These are phyloP conservation scores for Rhodotorula sphaerocarpa DNA, from an alignment of 768 basidiomycete species.

Conservation along the genomic window DNA sequence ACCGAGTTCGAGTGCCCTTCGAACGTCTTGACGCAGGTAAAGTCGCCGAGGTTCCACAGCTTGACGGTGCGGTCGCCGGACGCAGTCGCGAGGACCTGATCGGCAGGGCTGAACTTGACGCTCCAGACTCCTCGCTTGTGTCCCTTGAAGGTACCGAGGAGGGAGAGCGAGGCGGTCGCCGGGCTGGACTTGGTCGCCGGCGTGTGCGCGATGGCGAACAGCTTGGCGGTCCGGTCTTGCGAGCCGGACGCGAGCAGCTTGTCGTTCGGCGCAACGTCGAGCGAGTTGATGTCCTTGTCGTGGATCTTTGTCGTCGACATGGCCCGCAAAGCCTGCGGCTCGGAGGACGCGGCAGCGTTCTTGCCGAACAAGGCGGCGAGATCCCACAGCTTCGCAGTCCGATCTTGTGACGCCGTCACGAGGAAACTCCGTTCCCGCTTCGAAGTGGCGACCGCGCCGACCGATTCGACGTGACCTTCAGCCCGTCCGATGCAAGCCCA, in stretches of 20 bases:
- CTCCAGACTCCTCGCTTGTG: slow-evolving; percentile 96
- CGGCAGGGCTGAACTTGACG: slow-evolving; percentile 74
- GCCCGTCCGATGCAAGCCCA: slow-evolving; percentile 78
- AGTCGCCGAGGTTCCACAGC: slow-evolving; percentile 89
- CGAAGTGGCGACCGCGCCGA: slow-evolving; percentile 83
- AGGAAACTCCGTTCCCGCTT: slow-evolving; percentile 56
- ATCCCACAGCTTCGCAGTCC: slow-evolving; percentile 99
- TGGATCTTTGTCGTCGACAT: slow-evolving; percentile 82
- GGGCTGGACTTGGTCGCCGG: slow-evolving; percentile 35
- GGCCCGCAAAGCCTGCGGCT: slow-evolving; percentile 47
- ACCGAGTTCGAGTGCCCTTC: slow-evolving; percentile 98
- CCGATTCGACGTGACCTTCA: slow-evolving; percentile 87
- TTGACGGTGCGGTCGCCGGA: slow-evolving; percentile 92
- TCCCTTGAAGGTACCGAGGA: slow-evolving; percentile 81
- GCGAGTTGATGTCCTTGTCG: slow-evolving; percentile 96
- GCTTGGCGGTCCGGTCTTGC: slow-evolving; percentile 87
- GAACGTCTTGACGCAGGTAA: slow-evolving; percentile 83
- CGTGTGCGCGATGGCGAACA: slow-evolving; percentile 66
- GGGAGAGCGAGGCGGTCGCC: slow-evolving; percentile 61
- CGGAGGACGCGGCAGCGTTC: slow-evolving; percentile 26
- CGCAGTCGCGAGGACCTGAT: slow-evolving; percentile 79
- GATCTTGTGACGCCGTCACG: slow-evolving; percentile 93
- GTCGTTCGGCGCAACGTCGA: slow-evolving; percentile 87
- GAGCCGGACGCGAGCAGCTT: slow-evolving; percentile 81
- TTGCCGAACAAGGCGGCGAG: slow-evolving; percentile 45